These are phyloP conservation scores for Fraxinus sp. DNA, from an alignment of 305 asterid species.

Conservation along the genomic window DNA sequence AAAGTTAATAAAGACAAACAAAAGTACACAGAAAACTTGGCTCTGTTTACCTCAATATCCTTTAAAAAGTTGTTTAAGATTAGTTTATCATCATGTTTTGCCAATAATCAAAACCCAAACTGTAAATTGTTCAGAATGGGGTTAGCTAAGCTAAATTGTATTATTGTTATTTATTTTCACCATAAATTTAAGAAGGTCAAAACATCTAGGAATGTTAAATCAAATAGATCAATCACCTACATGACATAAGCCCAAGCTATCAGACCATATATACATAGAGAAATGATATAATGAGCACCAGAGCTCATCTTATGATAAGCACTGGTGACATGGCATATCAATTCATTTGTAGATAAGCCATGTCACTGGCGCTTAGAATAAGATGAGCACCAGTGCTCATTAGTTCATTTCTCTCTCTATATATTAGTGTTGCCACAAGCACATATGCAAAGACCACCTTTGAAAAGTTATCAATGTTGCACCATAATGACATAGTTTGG, in stretches of 20 bases:
- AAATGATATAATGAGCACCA: background rate
- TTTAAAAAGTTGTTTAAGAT: background rate
- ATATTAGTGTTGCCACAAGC: background rate
- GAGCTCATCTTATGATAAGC: background rate
- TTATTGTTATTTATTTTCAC: background rate
- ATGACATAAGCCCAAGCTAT: background rate
- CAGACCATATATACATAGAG: background rate
- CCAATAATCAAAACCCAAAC: background rate
- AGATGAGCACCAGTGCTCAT: background rate
- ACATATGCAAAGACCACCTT: background rate
- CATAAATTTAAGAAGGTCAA: background rate
- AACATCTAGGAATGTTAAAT: background rate
- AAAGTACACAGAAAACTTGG: background rate
- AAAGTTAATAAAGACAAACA: background rate
- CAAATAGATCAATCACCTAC: background rate
- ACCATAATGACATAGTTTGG: background rate
- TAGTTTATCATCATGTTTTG: background rate
- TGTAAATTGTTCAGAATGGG: background rate
- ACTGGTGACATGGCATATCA: background rate
- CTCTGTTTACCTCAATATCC: background rate
- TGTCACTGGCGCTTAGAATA: background rate
- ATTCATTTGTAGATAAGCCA: background rate
- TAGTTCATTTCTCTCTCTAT: background rate
- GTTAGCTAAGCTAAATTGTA: background rate
- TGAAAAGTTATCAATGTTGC: background rate